Conservation (phyloP, 352 stramenopile species). For the Globisporangium nunn region DNA sequence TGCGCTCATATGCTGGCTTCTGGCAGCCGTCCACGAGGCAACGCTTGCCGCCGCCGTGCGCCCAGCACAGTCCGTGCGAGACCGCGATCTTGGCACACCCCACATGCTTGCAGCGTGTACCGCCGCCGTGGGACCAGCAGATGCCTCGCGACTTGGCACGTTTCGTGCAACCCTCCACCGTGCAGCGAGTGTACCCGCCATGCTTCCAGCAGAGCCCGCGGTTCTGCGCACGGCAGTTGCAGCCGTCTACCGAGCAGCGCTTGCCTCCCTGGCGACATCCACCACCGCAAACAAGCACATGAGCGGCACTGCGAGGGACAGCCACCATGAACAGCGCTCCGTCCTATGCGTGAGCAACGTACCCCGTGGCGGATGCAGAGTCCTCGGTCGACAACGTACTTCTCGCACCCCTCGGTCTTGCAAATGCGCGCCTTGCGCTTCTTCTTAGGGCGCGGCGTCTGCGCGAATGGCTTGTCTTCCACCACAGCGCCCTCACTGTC, state of each 20-base stretch:
- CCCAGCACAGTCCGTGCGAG: slow-evolving; percentile 44
- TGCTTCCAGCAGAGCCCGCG: slow-evolving; percentile 36
- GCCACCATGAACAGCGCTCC: background rate
- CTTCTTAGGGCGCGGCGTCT: slow-evolving; percentile 18
- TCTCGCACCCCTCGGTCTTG: slow-evolving; percentile 30
- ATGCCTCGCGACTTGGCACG: slow-evolving; percentile 24
- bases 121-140: slow-evolving; percentile 26
- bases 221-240: slow-evolving; percentile 32
- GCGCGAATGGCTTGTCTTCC: background rate
- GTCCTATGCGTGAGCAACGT: background rate
- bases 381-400: slow-evolving; percentile 37
- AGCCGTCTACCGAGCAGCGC: slow-evolving; percentile 29
- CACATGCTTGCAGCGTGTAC: slow-evolving; percentile 38
- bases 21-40: slow-evolving; percentile 25
- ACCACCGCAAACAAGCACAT: background rate
- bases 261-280: slow-evolving; percentile 22
- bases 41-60: slow-evolving; percentile 40
- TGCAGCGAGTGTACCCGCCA: slow-evolving; percentile 46
- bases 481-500: slow-evolving; percentile 3
- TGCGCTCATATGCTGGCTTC: slow-evolving; percentile 53
- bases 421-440: slow-evolving; percentile 37
- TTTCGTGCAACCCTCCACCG: slow-evolving; percentile 41
- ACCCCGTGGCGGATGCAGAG: slow-evolving; percentile 40
- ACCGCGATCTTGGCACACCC: slow-evolving; percentile 51
- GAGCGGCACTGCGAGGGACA: background rate